These are phyloP conservation scores for Trichoderma parareesei DNA, from an alignment of 495 filamentous ascomycete genomes.

Conservation along the genomic window DNA sequence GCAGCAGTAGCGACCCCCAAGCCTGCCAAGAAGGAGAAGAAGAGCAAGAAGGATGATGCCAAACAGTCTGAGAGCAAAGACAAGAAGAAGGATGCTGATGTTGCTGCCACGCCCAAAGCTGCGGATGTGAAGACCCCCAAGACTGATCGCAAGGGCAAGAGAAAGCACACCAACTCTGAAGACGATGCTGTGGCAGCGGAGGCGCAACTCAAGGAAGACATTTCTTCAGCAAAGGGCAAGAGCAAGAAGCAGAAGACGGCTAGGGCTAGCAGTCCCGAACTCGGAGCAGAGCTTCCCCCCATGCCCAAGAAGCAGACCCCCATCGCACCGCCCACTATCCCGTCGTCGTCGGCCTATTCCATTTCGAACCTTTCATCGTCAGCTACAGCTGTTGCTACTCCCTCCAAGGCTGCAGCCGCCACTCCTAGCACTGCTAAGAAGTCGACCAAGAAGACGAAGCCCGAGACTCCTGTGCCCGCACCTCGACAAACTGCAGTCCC, in stretches of 20 bases:
- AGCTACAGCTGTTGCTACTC: background rate
- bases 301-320: slow-evolving; percentile 21
- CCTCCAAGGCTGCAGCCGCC: background rate
- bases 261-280: background rate
- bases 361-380: background rate
- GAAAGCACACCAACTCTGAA: slow-evolving; percentile 2
- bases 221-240: background rate
- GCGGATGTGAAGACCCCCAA: background rate
- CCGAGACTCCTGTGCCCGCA: slow-evolving; percentile 2
- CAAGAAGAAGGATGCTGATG: slow-evolving; percentile 9
- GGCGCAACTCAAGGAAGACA: slow-evolving; percentile 3
- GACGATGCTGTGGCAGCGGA: slow-evolving; percentile 4
- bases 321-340: slow-evolving; percentile 21
- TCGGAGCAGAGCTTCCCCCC: slow-evolving; percentile 1
- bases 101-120: background rate
- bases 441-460: slow-evolving; percentile 5
- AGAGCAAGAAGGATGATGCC: slow-evolving; percentile 3
- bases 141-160: slow-evolving; percentile 6
- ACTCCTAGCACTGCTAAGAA: slow-evolving; percentile 2
- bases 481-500: background rate
- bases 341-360: background rate
- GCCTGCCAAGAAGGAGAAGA: slow-evolving; percentile 8
- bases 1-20: background rate
- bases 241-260: slow-evolving; percentile 12
- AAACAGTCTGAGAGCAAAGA: background rate